These are phyloP conservation scores for Podospora pseudopauciseta DNA, from an alignment of 495 filamentous ascomycete genomes.

Conservation along the genomic window DNA sequence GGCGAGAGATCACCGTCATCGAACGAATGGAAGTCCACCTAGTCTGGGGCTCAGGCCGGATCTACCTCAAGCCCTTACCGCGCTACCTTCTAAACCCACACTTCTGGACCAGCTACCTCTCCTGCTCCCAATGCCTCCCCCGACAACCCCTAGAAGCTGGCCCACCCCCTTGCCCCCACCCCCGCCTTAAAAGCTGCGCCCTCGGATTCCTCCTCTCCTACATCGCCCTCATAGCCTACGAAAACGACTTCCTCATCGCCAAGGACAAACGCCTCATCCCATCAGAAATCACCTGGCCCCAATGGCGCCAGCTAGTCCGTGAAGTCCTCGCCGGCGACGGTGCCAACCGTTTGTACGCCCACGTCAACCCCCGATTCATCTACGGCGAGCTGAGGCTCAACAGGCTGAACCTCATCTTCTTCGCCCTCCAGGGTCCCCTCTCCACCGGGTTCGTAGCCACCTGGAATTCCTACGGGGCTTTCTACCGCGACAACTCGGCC, in stretches of 20 bases:
- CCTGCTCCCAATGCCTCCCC: not conserved
- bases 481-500: no score
- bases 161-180: not conserved
- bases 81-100: not conserved
- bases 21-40: not conserved
- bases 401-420: conserved; percentile 39
- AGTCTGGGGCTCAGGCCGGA: not conserved
- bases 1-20: not conserved
- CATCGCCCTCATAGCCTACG: conserved; percentile 32
- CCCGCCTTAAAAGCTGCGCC: conserved; percentile 16
- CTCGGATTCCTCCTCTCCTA: conserved; percentile 41
- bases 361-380: conserved; percentile 40
- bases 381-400: conserved; percentile 47
- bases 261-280: conserved; percentile 35
- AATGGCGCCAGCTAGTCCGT: conserved; percentile 7
- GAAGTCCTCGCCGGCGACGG: not conserved
- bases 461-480: no score
- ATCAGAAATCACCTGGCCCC: conserved; percentile 18
- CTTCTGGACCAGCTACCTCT: not conserved
- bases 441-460: not conserved
- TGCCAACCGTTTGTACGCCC: not conserved
- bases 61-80: not conserved
- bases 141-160: no score
- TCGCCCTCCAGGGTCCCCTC: conserved; percentile 8
- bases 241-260: conserved; percentile 41